Evolutionary conservation across 2,329 filamentous ascomycete species (phyloP).

Genomic region (Talaromyces pinophilus): DNA sequence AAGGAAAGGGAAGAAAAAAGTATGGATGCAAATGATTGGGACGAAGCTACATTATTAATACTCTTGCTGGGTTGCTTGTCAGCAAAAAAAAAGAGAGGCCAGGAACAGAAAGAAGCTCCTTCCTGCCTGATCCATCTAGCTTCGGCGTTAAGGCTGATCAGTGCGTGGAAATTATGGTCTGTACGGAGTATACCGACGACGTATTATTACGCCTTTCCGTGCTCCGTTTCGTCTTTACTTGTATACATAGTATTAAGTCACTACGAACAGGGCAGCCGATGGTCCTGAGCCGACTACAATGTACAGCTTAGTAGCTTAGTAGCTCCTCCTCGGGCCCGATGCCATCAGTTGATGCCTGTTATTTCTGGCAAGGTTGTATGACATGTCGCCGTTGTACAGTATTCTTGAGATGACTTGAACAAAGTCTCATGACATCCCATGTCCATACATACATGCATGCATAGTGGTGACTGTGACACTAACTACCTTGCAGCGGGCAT

Average conservation of each 20-base stretch:
- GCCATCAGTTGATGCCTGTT: neutral
- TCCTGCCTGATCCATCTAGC: neutral
- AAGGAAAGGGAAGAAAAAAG: too few species aligned
- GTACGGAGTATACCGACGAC: neutral
- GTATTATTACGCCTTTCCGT: conserved; percentile 1
- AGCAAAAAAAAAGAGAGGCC: neutral
- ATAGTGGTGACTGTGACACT: neutral
- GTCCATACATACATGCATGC: neutral
- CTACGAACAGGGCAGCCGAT: neutral
- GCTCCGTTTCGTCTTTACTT: neutral
- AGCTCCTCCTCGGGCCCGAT: neutral
- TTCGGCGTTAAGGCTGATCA: conserved; percentile 10
- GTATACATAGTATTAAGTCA: neutral
- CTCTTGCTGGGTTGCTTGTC: neutral
- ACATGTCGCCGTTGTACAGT: neutral
- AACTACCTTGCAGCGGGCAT: neutral
- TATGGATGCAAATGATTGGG: neutral
- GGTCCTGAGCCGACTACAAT: neutral
- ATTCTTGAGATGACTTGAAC: neutral
- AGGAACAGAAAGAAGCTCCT: conserved; percentile 22
- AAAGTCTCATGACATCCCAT: conserved; percentile 7
- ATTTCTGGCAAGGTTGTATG: neutral
- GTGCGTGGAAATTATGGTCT: conserved; percentile 14
- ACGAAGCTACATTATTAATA: conserved; percentile 17
- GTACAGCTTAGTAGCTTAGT: neutral